phyloP scores from a whole-genome alignment of 2,329 filamentous ascomycete species.

The Penicillium sp. region DNA sequence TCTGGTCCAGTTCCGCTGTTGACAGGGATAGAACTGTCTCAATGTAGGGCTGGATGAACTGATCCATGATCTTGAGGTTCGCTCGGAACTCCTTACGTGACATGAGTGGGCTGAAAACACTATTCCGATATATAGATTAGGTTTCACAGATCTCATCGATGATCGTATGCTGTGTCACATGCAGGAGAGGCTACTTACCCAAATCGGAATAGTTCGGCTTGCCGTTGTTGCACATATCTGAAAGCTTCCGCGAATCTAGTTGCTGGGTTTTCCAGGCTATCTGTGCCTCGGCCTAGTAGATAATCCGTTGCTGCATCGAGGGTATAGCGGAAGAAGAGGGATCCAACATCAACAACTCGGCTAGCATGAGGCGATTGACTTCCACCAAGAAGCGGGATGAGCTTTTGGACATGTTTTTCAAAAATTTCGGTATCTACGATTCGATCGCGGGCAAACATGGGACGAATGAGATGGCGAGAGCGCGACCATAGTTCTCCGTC shows the following conservation, averaged over 20 bases:
- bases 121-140: conserved; percentile 26
- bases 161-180: not conserved
- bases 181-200: conserved; percentile 46
- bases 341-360: conserved; percentile 65
- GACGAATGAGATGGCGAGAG: conserved; percentile 79
- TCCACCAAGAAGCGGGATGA: conserved; percentile 67
- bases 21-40: conserved; percentile 68
- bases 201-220: conserved; percentile 64
- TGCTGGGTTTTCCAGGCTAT: conserved; percentile 58
- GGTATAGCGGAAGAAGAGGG: conserved; percentile 79
- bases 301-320: conserved; percentile 86
- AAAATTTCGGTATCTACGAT: conserved; percentile 81
- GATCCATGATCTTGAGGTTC: conserved; percentile 67
- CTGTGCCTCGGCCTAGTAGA: conserved; percentile 73
- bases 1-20: conserved; percentile 69
- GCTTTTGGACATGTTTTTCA: conserved; percentile 71
- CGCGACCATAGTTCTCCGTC: conserved; percentile 78
- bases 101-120: conserved; percentile 62
- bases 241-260: conserved; percentile 80
- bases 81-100: conserved; percentile 64
- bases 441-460: conserved; percentile 83
- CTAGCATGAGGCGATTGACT: conserved; percentile 29
- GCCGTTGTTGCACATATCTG: conserved; percentile 72
- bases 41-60: conserved; percentile 76
- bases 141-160: not conserved